Evolutionary conservation across 148 eudicot genomes (phyloP).

Genomic region (Limonium bicolor): DNA sequence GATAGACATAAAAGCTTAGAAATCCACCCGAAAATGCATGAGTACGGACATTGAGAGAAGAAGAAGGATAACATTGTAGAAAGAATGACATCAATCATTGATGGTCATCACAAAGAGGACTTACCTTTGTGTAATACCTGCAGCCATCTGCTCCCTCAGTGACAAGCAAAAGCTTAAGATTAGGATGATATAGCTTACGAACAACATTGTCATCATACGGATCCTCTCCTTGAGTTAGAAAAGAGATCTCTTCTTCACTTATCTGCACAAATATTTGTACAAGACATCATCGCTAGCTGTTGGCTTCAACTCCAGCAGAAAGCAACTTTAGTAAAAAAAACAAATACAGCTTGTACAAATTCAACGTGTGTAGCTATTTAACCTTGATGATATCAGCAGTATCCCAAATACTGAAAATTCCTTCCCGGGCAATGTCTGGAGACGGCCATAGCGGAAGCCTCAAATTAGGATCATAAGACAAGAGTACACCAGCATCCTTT

Average conservation of each 20-base stretch:
- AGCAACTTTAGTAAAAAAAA: too few species aligned
- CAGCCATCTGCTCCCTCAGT: conserved; percentile 82
- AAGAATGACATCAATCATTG: too few species aligned
- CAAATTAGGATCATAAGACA: conserved; percentile 91
- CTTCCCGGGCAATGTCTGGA: conserved; percentile 78
- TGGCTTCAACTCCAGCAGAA: too few species aligned
- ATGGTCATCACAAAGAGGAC: conserved; percentile 5
- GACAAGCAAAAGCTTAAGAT: conserved; percentile 68
- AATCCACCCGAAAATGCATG: neutral
- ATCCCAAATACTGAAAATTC: conserved; percentile 92
- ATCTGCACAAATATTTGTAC: conserved; percentile 22
- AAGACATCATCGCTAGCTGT: too few species aligned
- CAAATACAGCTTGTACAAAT: too few species aligned
- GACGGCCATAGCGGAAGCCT: conserved; percentile 98
- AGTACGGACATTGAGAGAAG: neutral
- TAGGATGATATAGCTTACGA: conserved; percentile 76
- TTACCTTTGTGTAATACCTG: conserved; percentile 89
- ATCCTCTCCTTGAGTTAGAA: conserved; percentile 85
- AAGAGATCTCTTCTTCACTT: conserved; percentile 87
- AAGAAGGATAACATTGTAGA: too few species aligned
- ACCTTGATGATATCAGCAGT: conserved; percentile 96
- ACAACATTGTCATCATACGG: conserved; percentile 89
- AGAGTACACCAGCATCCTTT: conserved; percentile 80
- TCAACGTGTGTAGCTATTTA: too few species aligned
- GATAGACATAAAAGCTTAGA: neutral